phyloP scores from a whole-genome alignment of 1,284 basidiomycete species.

The Pisolithus thermaeus region DNA sequence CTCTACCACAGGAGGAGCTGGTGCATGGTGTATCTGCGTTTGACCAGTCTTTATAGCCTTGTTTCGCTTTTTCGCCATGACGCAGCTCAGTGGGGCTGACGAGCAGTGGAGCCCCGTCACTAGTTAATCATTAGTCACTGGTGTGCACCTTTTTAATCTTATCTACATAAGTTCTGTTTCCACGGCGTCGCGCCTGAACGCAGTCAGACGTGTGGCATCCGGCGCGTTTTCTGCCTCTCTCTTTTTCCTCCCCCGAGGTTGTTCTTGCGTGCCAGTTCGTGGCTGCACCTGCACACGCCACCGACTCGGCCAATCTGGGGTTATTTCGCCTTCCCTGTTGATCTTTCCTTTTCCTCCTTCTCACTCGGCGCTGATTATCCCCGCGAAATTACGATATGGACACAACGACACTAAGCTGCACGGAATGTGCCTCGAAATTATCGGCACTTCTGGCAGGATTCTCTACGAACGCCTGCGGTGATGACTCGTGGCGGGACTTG shows the following conservation, averaged over 20 bases:
- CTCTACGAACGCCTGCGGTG: conserved; percentile 26
- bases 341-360: too few relatives aligned
- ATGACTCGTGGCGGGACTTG: conserved; percentile 46
- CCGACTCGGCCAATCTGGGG: too few relatives aligned
- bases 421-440: conserved; percentile 24
- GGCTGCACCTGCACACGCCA: too few relatives aligned
- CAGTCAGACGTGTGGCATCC: too few relatives aligned
- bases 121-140: neutral
- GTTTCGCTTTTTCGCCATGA: conserved; percentile 42
- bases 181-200: neutral
- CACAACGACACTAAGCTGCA: conserved; percentile 15
- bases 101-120: too few relatives aligned
- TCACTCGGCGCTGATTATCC: too few relatives aligned
- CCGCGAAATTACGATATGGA: conserved; percentile 17
- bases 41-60: conserved; percentile 46
- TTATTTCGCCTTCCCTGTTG: too few relatives aligned
- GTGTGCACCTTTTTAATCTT: neutral
- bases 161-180: too few relatives aligned
- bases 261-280: too few relatives aligned
- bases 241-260: too few relatives aligned
- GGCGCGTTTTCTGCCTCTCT: neutral
- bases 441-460: conserved; percentile 32
- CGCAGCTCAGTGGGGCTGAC: neutral
- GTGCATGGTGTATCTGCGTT: conserved; percentile 22
- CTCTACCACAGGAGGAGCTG: conserved; percentile 18